Evolutionary conservation across 2,329 filamentous ascomycete species (phyloP).

Genomic region (Monilinia aucupariae): DNA sequence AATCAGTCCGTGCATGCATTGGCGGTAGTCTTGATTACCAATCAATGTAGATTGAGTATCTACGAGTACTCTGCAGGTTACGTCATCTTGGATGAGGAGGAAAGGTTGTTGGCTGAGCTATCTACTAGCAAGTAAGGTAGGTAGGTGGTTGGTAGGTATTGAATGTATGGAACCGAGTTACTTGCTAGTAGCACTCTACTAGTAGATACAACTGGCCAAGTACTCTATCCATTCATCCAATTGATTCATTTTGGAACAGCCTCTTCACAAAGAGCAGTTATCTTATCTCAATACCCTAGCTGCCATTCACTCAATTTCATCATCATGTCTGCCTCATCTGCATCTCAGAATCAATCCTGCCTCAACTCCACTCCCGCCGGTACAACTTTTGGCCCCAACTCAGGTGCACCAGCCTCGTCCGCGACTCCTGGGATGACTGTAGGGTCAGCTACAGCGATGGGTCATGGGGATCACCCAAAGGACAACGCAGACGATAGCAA

Average conservation of each 20-base stretch:
- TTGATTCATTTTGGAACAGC: not conserved
- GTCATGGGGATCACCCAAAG: slow-evolving; percentile 32
- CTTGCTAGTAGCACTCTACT: no score
- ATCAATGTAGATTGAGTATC: no score
- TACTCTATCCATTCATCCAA: no score
- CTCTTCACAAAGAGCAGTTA: not conserved
- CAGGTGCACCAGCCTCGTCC: slow-evolving; percentile 20
- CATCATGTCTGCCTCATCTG: slow-evolving; percentile 31
- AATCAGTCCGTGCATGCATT: no score
- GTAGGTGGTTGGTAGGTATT: not conserved
- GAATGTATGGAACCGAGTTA: no score
- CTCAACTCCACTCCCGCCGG: slow-evolving; percentile 23
- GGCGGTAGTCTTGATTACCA: no score
- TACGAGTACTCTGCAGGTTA: not conserved
- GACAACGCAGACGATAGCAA: slow-evolving; percentile 32
- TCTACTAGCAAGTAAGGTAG: no score
- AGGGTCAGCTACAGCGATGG: slow-evolving; percentile 32
- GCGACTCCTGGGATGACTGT: slow-evolving; percentile 29
- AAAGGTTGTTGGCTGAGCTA: not conserved
- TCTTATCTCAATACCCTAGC: no score
- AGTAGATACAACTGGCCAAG: not conserved
- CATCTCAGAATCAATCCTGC: slow-evolving; percentile 31
- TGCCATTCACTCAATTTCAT: slow-evolving; percentile 7
- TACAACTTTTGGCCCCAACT: slow-evolving; percentile 29
- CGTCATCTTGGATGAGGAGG: not conserved